These are phyloP conservation scores for Zygoascus flipseniorum DNA, from an alignment of 805 yeast species.

Conservation along the genomic window DNA sequence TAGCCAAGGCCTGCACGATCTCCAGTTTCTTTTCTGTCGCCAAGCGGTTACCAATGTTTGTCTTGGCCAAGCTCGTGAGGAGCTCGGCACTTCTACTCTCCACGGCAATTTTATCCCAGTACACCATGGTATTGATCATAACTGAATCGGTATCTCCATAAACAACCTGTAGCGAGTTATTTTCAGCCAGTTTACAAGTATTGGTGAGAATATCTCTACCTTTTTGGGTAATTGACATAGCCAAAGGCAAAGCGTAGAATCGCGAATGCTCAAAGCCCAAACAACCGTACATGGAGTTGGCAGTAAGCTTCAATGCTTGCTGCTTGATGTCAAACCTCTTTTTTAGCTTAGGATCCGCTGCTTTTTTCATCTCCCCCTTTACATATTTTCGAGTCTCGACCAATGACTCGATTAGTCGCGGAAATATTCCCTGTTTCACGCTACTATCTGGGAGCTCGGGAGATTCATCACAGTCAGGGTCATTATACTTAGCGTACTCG, in stretches of 20 bases:
- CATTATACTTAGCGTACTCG: conserved; percentile 43
- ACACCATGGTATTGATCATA: conserved; percentile 89
- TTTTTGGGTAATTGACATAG: conserved; percentile 88
- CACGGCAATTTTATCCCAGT: neutral
- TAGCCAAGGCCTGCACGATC: neutral
- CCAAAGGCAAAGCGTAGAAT: conserved; percentile 92
- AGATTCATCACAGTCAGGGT: conserved; percentile 44
- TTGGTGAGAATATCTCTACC: conserved; percentile 94
- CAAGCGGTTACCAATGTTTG: neutral
- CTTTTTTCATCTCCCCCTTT: conserved; percentile 68
- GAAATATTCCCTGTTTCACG: conserved; percentile 70
- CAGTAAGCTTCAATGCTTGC: conserved; percentile 91
- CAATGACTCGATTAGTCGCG: conserved; percentile 69
- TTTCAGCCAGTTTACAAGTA: conserved; percentile 87
- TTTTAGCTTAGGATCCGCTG: conserved; percentile 38
- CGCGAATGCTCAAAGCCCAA: conserved; percentile 86
- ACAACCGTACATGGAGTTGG: conserved; percentile 99
- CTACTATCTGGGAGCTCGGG: conserved; percentile 61
- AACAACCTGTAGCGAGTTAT: conserved; percentile 71
- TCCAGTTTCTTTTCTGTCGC: neutral
- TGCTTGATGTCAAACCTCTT: conserved; percentile 93
- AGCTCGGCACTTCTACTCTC: conserved; percentile 1
- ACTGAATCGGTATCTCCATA: conserved; percentile 99
- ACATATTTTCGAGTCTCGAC: conserved; percentile 92
- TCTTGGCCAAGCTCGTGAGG: neutral